Evolutionary conservation across 2,329 filamentous ascomycete genomes (phyloP).

Genomic region (Colletotrichum chrysophilum): DNA sequence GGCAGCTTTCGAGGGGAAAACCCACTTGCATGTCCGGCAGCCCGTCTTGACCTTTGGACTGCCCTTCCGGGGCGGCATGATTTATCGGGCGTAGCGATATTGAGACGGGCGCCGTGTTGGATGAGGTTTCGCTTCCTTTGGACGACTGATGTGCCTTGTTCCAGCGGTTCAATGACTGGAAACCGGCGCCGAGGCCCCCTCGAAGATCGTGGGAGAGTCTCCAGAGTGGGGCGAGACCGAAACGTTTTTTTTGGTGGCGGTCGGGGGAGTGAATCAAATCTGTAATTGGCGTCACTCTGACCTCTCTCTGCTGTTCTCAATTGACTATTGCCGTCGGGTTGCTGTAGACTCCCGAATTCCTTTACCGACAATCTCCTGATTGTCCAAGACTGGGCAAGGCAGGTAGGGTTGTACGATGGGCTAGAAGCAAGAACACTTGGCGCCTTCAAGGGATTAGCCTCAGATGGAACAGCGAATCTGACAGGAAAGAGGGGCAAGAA

Average conservation of each 20-base stretch:
- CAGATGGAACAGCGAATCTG: neutral
- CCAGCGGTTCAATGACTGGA: neutral
- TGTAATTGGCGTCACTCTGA: neutral
- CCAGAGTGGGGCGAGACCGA: neutral
- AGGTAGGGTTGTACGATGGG: neutral
- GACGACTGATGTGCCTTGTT: neutral
- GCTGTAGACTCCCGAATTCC: neutral
- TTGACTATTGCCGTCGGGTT: neutral
- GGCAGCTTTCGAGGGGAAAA: constrained; percentile 19
- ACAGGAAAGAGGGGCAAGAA: constrained; percentile 1
- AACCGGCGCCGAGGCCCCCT: neutral
- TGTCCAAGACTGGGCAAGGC: neutral
- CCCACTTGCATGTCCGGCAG: constrained; percentile 61
- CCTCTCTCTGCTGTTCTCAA: neutral
- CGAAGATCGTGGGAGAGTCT: neutral
- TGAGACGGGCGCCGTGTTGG: neutral
- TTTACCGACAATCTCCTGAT: neutral
- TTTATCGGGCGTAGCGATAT: neutral
- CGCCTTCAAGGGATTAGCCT: neutral
- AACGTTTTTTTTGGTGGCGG: neutral
- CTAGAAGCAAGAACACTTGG: neutral
- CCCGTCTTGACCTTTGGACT: constrained; percentile 49
- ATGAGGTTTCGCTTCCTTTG: neutral
- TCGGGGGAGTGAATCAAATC: neutral
- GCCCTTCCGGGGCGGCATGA: constrained; percentile 15